Base-by-base conservation (phyloP, 108 stramenopile genomes). In the Cylindrotheca fusiformis region DNA sequence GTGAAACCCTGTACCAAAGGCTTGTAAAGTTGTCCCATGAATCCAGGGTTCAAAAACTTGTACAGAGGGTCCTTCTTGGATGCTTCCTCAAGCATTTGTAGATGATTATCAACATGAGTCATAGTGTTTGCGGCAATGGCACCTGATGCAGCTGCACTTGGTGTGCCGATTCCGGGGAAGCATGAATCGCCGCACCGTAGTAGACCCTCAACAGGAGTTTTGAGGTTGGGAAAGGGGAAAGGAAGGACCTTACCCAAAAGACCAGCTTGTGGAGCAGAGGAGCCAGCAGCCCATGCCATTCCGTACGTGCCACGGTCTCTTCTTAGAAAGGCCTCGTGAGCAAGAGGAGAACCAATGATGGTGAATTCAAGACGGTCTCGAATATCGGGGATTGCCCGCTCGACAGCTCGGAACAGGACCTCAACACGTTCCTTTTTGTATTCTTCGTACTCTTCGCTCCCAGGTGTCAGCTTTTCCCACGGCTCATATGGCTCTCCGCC, bases 401-500 rank as follows among this genome's bases (percentile, higher is more conserved):
- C 96, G 24, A 97, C 90, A 6, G 95, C 95, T 21, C 77, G 33
- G 84, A 86, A 97, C 67, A 97, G 77, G 56, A 88, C 83, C 52
- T 95, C 71, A 2, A 84, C 94, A 52, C 96, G 83, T 69, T 97
- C 86, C 55, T 92, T 74, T 69, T 96, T 95, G 85, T 94, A 94
- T 17, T 85, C 90, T 68, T 95, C 88, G 71, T 97, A 97, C 56
- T 94, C 95, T n/a, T 71, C 63, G 5, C 80, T 60, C 12, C 80
- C 80, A 6, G 90, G 88, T 20, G 78, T 81, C n/a, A 97, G 83
- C 55, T 93, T 92, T 59, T 95, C 94, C 95, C 95, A 97, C 30
- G 88, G 87, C 58, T 95, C 95, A 71, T 97, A 97, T 14, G 96
- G 95, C 60, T 95, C 95, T 52, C 95, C 94, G 18, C 94, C 96